These are phyloP conservation scores for Chlamydomonas sphaeroides DNA, from an alignment of 139 green algal species.

Conservation along the genomic window DNA sequence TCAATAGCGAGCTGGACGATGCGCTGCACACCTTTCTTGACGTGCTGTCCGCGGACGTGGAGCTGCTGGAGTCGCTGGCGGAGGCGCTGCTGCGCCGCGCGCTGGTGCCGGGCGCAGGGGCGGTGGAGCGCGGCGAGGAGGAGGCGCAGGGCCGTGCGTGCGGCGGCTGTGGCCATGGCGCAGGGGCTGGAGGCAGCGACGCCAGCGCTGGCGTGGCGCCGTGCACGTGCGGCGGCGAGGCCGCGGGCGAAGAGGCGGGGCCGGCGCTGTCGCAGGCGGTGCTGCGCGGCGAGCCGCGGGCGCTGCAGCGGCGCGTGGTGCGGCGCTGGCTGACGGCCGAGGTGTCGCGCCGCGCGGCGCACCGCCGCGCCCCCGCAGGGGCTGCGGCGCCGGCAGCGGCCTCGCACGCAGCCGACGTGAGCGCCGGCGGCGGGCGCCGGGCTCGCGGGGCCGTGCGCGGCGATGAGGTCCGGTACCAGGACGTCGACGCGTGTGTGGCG, in stretches of 20 bases:
- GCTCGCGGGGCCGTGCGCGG: too few relatives aligned
- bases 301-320: slow-evolving; percentile 42
- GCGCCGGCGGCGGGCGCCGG: too few relatives aligned
- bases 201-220: background rate
- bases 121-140: background rate
- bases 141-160: too few relatives aligned
- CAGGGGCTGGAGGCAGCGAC: background rate
- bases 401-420: too few relatives aligned
- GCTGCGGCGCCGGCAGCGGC: background rate
- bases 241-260: background rate
- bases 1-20: slow-evolving; percentile 50
- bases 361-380: too few relatives aligned
- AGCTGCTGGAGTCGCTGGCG: background rate
- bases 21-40: slow-evolving; percentile 47
- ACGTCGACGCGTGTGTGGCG: slow-evolving; percentile 12
- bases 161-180: too few relatives aligned
- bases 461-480: background rate
- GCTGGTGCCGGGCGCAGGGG: background rate
- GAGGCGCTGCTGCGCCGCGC: background rate
- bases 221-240: too few relatives aligned
- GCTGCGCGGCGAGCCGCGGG: background rate
- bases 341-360: background rate
- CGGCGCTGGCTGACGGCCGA: slow-evolving; percentile 5
- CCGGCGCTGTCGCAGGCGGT: background rate
- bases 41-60: slow-evolving; percentile 22